These are phyloP conservation scores for Arthrobotrys conoides DNA, from an alignment of 2,329 filamentous ascomycete species.

Conservation along the genomic window DNA sequence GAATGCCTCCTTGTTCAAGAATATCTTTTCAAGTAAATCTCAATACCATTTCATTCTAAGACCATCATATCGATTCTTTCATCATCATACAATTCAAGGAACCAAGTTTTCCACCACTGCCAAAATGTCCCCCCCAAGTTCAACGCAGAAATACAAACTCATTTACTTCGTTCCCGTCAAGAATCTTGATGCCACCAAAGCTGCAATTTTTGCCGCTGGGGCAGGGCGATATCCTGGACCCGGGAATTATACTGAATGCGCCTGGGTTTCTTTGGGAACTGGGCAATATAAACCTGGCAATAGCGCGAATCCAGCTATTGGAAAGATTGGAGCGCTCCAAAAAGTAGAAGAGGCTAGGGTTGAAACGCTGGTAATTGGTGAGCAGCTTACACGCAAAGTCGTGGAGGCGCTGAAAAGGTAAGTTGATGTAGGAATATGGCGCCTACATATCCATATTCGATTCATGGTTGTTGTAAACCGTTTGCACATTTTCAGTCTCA, in stretches of 20 bases:
- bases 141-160: slow-evolving; percentile 66
- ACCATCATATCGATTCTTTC: slow-evolving; percentile 11
- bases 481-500: neutral
- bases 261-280: slow-evolving; percentile 71
- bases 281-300: slow-evolving; percentile 78
- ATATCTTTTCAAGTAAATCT: slow-evolving; percentile 28
- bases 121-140: neutral
- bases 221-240: slow-evolving; percentile 68
- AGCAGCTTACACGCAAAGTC: slow-evolving; percentile 72
- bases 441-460: too few relatives aligned
- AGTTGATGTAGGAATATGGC: slow-evolving; percentile 64
- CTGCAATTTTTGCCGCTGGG: slow-evolving; percentile 73
- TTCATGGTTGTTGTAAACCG: neutral
- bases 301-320: slow-evolving; percentile 76
- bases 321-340: slow-evolving; percentile 73
- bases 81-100: neutral
- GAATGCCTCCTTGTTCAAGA: slow-evolving; percentile 19
- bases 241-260: slow-evolving; percentile 74
- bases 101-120: slow-evolving; percentile 15
- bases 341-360: slow-evolving; percentile 74
- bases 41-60: slow-evolving; percentile 14
- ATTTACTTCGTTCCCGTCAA: slow-evolving; percentile 71
- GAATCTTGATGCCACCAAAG: slow-evolving; percentile 71
- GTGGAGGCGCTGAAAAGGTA: slow-evolving; percentile 77
- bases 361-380: slow-evolving; percentile 75